Conservation (phyloP, 176 grass and related monocot genomes). For the Thalia dealbata region DNA sequence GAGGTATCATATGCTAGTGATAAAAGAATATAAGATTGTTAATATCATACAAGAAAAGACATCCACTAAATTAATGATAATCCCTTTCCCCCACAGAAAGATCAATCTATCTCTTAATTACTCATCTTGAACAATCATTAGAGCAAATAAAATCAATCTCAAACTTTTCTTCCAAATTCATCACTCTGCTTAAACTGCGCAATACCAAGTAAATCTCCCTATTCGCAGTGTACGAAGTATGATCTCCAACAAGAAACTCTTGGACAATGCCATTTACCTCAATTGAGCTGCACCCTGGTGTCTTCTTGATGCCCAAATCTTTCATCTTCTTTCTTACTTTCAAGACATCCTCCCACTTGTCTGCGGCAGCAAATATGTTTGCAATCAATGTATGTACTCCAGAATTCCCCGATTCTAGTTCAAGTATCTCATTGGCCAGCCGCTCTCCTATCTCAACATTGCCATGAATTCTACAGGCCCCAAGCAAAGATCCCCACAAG, state of each 20-base stretch:
- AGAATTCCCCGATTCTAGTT: slow-evolving; percentile 27
- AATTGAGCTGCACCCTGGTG: slow-evolving; percentile 50
- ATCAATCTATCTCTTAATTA: background rate
- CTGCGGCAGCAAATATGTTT: slow-evolving; percentile 55
- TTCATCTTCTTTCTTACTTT: slow-evolving; percentile 47
- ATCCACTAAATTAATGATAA: no score
- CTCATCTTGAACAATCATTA: background rate
- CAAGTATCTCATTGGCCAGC: slow-evolving; percentile 29
- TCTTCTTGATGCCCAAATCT: slow-evolving; percentile 46
- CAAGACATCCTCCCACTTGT: slow-evolving; percentile 41
- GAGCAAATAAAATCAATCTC: background rate
- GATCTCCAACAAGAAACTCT: slow-evolving; percentile 12
- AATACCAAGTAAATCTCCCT: background rate
- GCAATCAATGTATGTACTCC: slow-evolving; percentile 46
- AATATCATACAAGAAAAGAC: no score
- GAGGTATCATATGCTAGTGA: no score
- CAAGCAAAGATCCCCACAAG: slow-evolving; percentile 43
- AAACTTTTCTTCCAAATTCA: background rate
- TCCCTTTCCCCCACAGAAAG: no score
- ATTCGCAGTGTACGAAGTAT: background rate
- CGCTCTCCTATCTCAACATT: slow-evolving; percentile 42
- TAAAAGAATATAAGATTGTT: no score
- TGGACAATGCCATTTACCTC: slow-evolving; percentile 24
- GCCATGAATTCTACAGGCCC: slow-evolving; percentile 43
- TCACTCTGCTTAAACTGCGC: background rate